Conservation (phyloP, 2,329 filamentous ascomycete genomes). For the Pseudogymnoascus sp. region DNA sequence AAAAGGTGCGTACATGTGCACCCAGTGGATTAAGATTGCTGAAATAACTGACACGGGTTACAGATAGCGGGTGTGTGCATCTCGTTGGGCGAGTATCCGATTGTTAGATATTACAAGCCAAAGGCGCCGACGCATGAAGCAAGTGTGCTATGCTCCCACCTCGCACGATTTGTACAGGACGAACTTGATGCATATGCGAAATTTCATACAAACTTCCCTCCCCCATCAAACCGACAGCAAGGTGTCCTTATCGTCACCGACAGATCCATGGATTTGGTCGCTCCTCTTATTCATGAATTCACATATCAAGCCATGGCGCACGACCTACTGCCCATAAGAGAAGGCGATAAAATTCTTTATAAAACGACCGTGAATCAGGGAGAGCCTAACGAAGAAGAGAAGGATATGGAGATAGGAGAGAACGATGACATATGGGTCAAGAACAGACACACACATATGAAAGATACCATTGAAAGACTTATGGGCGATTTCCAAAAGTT, state of each 20-base stretch:
- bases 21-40: not conserved
- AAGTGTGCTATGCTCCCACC: conserved; percentile 74
- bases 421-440: conserved; percentile 93
- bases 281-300: conserved; percentile 88
- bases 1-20: conserved; percentile 57
- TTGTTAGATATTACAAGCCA: conserved; percentile 84
- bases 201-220: conserved; percentile 77
- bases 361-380: conserved; percentile 73
- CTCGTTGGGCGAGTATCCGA: conserved; percentile 86
- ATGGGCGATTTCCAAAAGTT: conserved; percentile 92
- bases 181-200: conserved; percentile 86
- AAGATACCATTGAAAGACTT: conserved; percentile 89
- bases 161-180: conserved; percentile 85
- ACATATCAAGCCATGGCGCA: conserved; percentile 99
- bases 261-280: conserved; percentile 83
- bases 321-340: conserved; percentile 80
- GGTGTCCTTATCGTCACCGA: conserved; percentile 83
- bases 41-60: conserved; percentile 18
- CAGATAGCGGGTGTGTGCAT: conserved; percentile 84
- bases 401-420: conserved; percentile 86
- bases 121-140: conserved; percentile 73
- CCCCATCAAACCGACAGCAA: conserved; percentile 67
- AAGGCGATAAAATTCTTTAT: conserved; percentile 82
- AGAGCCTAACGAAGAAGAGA: conserved; percentile 61
- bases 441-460: conserved; percentile 94